Percentiles rank a stretch among this genome's conserved stretches.
Evolutionary conservation across 805 yeast genomes (phyloP).

Genomic region (Komagataella ulmi): DNA sequence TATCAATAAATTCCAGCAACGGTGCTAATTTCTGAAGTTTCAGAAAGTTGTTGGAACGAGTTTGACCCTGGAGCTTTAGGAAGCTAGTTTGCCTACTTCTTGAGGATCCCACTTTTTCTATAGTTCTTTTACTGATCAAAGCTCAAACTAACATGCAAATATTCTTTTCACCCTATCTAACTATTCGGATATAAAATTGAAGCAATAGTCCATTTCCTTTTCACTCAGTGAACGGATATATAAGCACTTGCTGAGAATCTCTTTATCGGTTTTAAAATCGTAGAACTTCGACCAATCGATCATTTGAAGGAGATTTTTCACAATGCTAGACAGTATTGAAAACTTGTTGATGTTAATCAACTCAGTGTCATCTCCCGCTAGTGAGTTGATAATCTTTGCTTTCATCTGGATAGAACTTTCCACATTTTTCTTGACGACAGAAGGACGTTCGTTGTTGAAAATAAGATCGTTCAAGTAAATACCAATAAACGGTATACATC

Average conservation of each 20-base stretch:
- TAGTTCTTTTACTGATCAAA: not conserved
- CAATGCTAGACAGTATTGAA: conserved; percentile 61
- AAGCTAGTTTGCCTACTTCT: not conserved
- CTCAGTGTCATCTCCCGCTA: conserved; percentile 14
- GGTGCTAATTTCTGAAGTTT: not conserved
- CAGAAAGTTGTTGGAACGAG: not conserved
- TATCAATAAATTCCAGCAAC: not conserved
- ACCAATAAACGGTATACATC: conserved; percentile 87
- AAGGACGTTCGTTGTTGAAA: conserved; percentile 54
- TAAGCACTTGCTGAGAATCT: conserved; percentile 69
- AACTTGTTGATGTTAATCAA: conserved; percentile 70
- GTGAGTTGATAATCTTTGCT: conserved; percentile 8
- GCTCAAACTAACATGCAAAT: not conserved
- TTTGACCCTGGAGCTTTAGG: not conserved
- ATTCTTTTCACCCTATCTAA: not conserved
- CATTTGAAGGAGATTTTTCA: conserved; percentile 62
- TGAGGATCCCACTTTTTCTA: not conserved
- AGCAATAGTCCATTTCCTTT: conserved; percentile 48
- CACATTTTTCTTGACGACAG: conserved; percentile 19
- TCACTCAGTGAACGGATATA: conserved; percentile 65
- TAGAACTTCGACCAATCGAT: conserved; percentile 80
- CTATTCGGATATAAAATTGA: conserved; percentile 5
- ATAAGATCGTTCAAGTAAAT: conserved; percentile 74
- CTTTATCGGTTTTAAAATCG: conserved; percentile 38
- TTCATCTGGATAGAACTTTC: conserved; percentile 3